phyloP scores from a whole-genome alignment of 2,329 filamentous ascomycete genomes.

The Niveomyces coronatus region DNA sequence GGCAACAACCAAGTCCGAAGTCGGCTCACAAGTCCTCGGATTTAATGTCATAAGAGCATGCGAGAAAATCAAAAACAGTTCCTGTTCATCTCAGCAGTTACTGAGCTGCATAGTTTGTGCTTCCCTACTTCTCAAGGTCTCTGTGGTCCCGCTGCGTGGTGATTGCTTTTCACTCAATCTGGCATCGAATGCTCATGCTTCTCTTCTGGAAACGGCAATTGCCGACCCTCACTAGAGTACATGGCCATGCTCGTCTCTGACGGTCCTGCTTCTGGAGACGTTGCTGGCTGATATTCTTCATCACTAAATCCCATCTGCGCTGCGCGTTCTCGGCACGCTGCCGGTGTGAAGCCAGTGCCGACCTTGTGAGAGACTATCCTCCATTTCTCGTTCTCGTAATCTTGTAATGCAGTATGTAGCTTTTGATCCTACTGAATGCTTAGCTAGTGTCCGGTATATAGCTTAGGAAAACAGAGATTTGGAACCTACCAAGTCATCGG shows the following conservation, averaged over 20 bases:
- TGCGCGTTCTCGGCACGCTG: constrained; percentile 75
- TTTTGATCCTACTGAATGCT: constrained; percentile 60
- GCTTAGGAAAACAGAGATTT: constrained; percentile 13
- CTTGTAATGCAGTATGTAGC: constrained; percentile 64
- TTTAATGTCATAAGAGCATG: no score
- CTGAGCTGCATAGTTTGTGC: no score
- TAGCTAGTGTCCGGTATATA: no score
- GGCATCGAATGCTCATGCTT: constrained; percentile 6
- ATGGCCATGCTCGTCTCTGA: constrained; percentile 8
- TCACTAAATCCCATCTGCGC: constrained; percentile 45
- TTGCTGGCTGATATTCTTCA: constrained; percentile 40
- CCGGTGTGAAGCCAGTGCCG: constrained; percentile 78
- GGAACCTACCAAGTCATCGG: constrained; percentile 77
- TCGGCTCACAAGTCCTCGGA: no score
- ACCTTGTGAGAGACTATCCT: constrained; percentile 85
- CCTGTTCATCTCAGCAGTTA: no score
- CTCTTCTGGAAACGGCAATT: constrained; percentile 7
- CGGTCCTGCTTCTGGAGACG: constrained; percentile 29
- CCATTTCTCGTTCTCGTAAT: constrained; percentile 90
- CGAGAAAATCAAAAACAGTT: no score
- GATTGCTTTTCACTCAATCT: constrained; percentile 5
- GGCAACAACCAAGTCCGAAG: no score
- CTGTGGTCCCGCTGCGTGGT: not conserved
- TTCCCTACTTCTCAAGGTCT: no score
- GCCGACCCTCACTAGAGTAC: constrained; percentile 6